These are phyloP conservation scores for Clavulina sp. DNA, from an alignment of 768 basidiomycete species.

Conservation along the genomic window DNA sequence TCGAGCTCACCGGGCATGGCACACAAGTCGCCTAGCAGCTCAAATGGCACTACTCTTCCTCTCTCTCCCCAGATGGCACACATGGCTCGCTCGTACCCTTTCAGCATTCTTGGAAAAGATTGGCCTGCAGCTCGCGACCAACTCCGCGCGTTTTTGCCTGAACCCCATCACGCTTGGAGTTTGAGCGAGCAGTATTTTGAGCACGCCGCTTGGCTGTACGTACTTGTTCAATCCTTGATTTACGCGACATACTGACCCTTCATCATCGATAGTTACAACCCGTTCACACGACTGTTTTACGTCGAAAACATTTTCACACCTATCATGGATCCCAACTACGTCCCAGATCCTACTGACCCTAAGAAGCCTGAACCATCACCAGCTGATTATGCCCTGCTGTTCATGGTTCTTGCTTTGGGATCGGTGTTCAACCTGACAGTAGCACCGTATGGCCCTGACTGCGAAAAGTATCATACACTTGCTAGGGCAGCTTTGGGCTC, in stretches of 20 bases:
- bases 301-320: conserved; percentile 7
- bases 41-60: background rate
- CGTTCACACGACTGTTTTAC: conserved; percentile 6
- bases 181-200: conserved; percentile 3
- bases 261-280: conserved; percentile 7
- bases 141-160: background rate
- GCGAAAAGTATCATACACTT: conserved; percentile 9
- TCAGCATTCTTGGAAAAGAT: background rate
- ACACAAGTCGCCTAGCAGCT: no score
- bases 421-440: conserved; percentile 41
- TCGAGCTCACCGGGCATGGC: no score
- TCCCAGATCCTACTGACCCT: conserved; percentile 22
- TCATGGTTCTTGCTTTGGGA: conserved; percentile 47
- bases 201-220: conserved; percentile 11
- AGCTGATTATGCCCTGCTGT: conserved; percentile 24
- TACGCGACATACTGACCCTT: background rate
- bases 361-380: conserved; percentile 23
- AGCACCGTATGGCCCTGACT: conserved; percentile 24
- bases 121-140: background rate
- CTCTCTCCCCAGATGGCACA: conserved; percentile 2
- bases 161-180: background rate
- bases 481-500: conserved; percentile 9
- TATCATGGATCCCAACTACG: conserved; percentile 5
- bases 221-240: background rate
- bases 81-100: conserved; percentile 5